phyloP scores from a whole-genome alignment of 257 asterid species.

The Mentha longifolia region DNA sequence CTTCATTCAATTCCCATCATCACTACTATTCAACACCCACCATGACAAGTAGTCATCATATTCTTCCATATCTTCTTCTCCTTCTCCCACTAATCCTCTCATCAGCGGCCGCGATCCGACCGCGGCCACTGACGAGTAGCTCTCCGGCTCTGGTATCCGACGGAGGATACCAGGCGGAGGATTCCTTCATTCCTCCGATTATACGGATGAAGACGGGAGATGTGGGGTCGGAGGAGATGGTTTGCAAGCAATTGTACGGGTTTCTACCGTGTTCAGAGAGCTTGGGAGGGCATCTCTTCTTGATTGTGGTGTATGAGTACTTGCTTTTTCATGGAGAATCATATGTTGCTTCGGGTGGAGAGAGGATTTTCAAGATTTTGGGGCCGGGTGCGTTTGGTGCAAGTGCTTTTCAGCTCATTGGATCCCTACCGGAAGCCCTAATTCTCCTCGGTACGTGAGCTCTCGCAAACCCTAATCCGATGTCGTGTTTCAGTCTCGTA shows the following conservation, averaged over 20 bases:
- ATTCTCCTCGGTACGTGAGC: constrained; percentile 52
- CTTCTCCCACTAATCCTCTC: constrained; percentile 10
- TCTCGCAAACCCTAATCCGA: background rate
- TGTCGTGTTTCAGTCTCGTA: background rate
- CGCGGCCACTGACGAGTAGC: background rate
- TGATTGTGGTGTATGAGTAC: constrained; percentile 56
- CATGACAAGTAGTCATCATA: background rate
- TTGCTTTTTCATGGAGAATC: constrained; percentile 58
- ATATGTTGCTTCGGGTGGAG: constrained; percentile 55
- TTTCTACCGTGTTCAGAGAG: constrained; percentile 55
- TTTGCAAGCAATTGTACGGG: constrained; percentile 55
- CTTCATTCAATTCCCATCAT: background rate
- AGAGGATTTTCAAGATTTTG: constrained; percentile 60
- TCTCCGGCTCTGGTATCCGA: background rate
- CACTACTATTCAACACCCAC: background rate
- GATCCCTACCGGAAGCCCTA: constrained; percentile 56
- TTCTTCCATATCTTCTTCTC: background rate
- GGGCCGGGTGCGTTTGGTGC: constrained; percentile 75
- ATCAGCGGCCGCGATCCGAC: background rate
- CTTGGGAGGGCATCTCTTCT: constrained; percentile 51
- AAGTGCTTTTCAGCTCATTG: constrained; percentile 59
- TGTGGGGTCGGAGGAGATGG: background rate
- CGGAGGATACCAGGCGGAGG: background rate
- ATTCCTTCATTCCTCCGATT: background rate
- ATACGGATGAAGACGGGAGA: constrained; percentile 12